Evolutionary conservation across 805 yeast genomes (phyloP).

Genomic region (Wickerhamiella azyma): DNA sequence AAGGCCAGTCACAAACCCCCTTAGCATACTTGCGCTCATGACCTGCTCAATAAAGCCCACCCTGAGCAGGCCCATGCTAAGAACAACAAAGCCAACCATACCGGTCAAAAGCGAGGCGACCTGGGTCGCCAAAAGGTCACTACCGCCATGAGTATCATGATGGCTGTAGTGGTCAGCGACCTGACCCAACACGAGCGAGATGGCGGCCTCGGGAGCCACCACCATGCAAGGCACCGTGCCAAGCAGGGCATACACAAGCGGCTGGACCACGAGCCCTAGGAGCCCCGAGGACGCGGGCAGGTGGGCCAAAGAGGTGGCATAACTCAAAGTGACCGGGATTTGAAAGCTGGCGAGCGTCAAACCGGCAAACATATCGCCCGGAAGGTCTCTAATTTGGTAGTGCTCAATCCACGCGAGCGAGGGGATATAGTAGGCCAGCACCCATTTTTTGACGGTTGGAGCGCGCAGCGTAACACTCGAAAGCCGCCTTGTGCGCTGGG

Average conservation of each 20-base stretch:
- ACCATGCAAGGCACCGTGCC: slow-evolving; percentile 84
- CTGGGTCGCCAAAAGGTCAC: slow-evolving; percentile 34
- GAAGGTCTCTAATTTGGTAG: slow-evolving; percentile 28
- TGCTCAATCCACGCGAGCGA: slow-evolving; percentile 39
- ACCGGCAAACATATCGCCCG: slow-evolving; percentile 71
- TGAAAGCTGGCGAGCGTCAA: slow-evolving; percentile 80
- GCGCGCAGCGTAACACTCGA: neutral
- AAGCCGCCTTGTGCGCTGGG: neutral
- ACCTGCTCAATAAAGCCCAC: slow-evolving; percentile 78
- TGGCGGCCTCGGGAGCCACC: slow-evolving; percentile 86
- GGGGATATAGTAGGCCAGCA: slow-evolving; percentile 40
- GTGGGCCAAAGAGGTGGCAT: slow-evolving; percentile 72
- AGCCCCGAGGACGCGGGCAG: slow-evolving; percentile 73
- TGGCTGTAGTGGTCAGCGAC: slow-evolving; percentile 45
- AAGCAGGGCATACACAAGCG: slow-evolving; percentile 58
- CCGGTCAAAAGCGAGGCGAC: slow-evolving; percentile 57
- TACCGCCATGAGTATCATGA: slow-evolving; percentile 23
- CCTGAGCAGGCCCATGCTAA: slow-evolving; percentile 66
- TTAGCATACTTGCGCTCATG: slow-evolving; percentile 56
- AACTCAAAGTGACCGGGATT: slow-evolving; percentile 73
- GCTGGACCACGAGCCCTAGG: slow-evolving; percentile 62
- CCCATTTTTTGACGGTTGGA: slow-evolving; percentile 17
- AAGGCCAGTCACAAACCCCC: slow-evolving; percentile 78
- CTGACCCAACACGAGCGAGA: slow-evolving; percentile 71
- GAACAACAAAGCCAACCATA: slow-evolving; percentile 56